These are phyloP conservation scores for Salvia splendens DNA, from an alignment of 257 asterid species.

Conservation along the genomic window DNA sequence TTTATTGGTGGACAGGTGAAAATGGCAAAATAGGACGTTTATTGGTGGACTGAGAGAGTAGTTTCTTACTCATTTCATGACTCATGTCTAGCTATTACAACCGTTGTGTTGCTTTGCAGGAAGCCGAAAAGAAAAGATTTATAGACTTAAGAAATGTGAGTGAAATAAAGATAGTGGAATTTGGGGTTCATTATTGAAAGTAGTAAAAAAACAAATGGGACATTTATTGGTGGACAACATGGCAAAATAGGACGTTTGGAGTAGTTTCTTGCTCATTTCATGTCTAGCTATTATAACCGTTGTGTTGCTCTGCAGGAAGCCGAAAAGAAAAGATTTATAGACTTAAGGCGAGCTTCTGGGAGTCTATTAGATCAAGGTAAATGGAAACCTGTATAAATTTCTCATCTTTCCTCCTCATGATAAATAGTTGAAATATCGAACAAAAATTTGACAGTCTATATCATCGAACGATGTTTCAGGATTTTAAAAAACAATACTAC, in stretches of 20 bases:
- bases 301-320: slow-evolving; percentile 51
- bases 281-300: background rate
- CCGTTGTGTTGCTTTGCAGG: slow-evolving; percentile 47
- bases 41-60: background rate
- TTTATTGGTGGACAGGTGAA: too few relatives aligned
- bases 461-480: slow-evolving; percentile 44
- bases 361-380: slow-evolving; percentile 95
- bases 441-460: background rate
- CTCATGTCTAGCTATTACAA: background rate
- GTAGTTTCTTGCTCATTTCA: background rate
- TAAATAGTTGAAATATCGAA: background rate
- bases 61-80: background rate
- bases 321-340: slow-evolving; percentile 53
- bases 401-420: too few relatives aligned
- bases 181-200: too few relatives aligned
- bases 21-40: too few relatives aligned
- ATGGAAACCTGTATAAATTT: slow-evolving; percentile 1
- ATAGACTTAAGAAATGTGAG: slow-evolving; percentile 42
- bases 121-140: slow-evolving; percentile 50
- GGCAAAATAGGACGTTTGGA: too few relatives aligned
- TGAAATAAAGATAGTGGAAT: too few relatives aligned
- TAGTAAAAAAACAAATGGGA: too few relatives aligned
- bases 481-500: slow-evolving; percentile 62
- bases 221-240: too few relatives aligned
- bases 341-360: slow-evolving; percentile 83